These are phyloP conservation scores for Cladophialophora carrionii DNA, from an alignment of 2,329 filamentous ascomycete species.

Conservation along the genomic window DNA sequence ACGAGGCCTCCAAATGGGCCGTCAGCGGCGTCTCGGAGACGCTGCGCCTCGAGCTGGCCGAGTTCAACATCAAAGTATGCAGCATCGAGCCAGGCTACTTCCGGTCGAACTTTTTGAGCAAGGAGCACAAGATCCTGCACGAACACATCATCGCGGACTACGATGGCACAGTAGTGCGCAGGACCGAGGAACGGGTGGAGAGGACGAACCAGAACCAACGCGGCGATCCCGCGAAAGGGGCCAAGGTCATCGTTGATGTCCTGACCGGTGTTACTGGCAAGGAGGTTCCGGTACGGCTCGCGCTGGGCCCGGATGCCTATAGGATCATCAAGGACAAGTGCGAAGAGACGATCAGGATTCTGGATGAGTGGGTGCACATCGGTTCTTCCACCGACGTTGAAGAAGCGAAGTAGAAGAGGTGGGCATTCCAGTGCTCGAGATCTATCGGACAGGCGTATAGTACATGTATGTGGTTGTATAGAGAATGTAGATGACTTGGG, in stretches of 20 bases:
- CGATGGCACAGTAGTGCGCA: constrained; percentile 22
- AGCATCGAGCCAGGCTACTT: constrained; percentile 46
- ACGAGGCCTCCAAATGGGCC: constrained; percentile 46
- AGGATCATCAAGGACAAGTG: neutral
- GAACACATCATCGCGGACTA: constrained; percentile 27
- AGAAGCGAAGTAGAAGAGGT: neutral
- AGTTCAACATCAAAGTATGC: constrained; percentile 43
- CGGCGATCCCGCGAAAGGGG: constrained; percentile 61
- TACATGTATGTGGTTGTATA: too few species aligned
- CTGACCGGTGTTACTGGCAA: constrained; percentile 40
- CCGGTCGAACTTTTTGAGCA: constrained; percentile 28
- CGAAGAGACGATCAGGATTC: neutral
- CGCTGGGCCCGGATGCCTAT: neutral
- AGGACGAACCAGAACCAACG: constrained; percentile 55
- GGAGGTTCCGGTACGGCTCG: neutral
- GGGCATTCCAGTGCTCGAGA: neutral
- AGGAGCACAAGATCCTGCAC: constrained; percentile 17
- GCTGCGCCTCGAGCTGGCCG: constrained; percentile 41
- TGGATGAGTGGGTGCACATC: neutral
- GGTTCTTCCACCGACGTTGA: neutral
- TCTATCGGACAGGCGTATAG: too few species aligned
- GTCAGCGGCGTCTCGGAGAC: constrained; percentile 38
- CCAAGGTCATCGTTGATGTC: constrained; percentile 58
- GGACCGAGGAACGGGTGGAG: constrained; percentile 17
- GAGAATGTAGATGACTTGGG: too few species aligned